Base-by-base conservation (phyloP, 2,329 filamentous ascomycete species). In the Verticillium alfalfae region DNA sequence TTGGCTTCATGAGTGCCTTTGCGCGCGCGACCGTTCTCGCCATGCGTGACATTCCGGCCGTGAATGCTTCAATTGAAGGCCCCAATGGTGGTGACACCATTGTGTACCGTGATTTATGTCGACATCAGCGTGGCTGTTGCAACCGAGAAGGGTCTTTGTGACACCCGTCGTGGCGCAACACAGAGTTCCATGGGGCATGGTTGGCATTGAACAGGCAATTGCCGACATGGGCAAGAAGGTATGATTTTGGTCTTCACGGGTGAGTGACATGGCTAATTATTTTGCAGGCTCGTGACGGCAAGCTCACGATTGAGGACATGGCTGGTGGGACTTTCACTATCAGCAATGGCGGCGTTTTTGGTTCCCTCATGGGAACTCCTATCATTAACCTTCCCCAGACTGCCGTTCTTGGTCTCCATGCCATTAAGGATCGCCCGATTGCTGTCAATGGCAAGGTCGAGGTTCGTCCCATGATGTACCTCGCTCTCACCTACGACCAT, bases 1-100 rank as follows among this genome's bases (percentile, higher is more conserved):
- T 99, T 60, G 95, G 95, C n/a, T 99, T 98, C 82, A 98, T 99
- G 94, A 95, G 93, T 75, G 94, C 94, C 61, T 99, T 99, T 79
- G 91, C 94, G 4, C 91, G 90, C 66, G 95, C 95, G 57, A 91
- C 87, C 69, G 88, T 96, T 55, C 82, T 98, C 63, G 95, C 95
- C 62, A 96, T 97, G 91, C 91, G 90, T 71, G 93, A 98, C 66
- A 82, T 98, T n/a, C 95, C 93, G 13, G 89, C 89, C 1, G 92
- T 98, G 70, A 99, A 99, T 71, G 95, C 94, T 26, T 97, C 93
- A 41, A 99, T 99, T 67, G 95, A 99, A 75, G 95, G 95, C 10
- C 92, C 93, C 58, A 92, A 94, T 70, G 92, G 93, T 56, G 95
- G 95, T 63, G 95, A 99, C 76, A 98, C 95, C 54, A 97, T 99